Percentiles rank a stretch among this genome's conserved stretches.
Conservation (phyloP, 805 yeast genomes). For the Tetrapisispora arboricola region DNA sequence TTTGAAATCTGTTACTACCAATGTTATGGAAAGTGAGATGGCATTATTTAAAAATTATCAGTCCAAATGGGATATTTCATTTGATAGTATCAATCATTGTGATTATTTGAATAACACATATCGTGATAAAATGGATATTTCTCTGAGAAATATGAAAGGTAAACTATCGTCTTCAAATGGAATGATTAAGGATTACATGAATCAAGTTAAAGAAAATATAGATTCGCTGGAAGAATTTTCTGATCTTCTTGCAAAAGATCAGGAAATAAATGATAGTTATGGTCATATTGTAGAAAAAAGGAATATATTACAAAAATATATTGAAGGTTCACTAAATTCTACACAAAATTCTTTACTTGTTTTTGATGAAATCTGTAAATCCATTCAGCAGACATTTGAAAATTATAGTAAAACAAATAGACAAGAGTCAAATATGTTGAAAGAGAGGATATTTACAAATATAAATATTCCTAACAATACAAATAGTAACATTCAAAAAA, state of each 20-base stretch:
- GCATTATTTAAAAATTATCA: slow-evolving; percentile 21
- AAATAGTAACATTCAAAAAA: background rate
- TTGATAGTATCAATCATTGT: slow-evolving; percentile 25
- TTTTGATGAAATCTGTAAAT: slow-evolving; percentile 7
- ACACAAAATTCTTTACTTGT: slow-evolving; percentile 7
- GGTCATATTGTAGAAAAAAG: slow-evolving; percentile 14
- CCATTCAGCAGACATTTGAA: slow-evolving; percentile 4
- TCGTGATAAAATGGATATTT: slow-evolving; percentile 11
- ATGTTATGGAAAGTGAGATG: slow-evolving; percentile 25
- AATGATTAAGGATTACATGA: slow-evolving; percentile 11
- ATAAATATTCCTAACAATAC: background rate
- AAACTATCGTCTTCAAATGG: slow-evolving; percentile 12
- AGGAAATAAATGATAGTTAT: slow-evolving; percentile 10
- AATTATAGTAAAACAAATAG: background rate
- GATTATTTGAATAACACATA: slow-evolving; percentile 24
- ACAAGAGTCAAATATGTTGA: background rate
- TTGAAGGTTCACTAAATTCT: slow-evolving; percentile 5
- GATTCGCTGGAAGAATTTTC: slow-evolving; percentile 5
- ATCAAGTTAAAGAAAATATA: slow-evolving; percentile 12
- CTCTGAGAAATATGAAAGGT: slow-evolving; percentile 13
- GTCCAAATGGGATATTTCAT: slow-evolving; percentile 23
- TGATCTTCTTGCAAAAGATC: slow-evolving; percentile 6
- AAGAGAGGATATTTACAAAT: background rate
- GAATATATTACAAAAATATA: slow-evolving; percentile 6
- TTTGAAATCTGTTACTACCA: slow-evolving; percentile 20